phyloP scores from a whole-genome alignment of 2,329 filamentous ascomycete genomes.

The Penicillium vulpinum region DNA sequence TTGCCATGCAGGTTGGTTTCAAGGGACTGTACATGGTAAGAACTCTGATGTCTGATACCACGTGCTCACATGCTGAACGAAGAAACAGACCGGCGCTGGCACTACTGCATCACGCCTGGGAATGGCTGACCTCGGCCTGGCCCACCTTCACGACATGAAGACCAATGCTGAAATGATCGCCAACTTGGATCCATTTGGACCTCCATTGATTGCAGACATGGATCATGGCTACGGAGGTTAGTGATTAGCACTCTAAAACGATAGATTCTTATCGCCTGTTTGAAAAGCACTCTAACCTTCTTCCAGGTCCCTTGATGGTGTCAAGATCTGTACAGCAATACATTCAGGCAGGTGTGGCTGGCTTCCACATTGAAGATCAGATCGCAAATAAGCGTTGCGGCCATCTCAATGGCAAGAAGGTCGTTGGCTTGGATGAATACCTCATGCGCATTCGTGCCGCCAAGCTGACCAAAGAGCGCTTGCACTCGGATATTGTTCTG shows the following conservation, averaged over 20 bases:
- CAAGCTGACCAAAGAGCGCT: slow-evolving; percentile 34
- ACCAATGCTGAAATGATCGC: slow-evolving; percentile 66
- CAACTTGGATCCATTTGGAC: slow-evolving; percentile 52
- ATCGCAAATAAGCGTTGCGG: slow-evolving; percentile 47
- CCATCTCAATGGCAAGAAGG: slow-evolving; percentile 42
- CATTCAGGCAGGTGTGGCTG: slow-evolving; percentile 55
- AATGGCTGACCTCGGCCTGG: slow-evolving; percentile 63
- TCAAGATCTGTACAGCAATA: slow-evolving; percentile 52
- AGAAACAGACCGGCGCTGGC: slow-evolving; percentile 59
- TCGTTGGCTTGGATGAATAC: slow-evolving; percentile 39
- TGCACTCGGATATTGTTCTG: slow-evolving; percentile 44
- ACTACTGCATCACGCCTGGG: slow-evolving; percentile 62
- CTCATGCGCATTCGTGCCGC: slow-evolving; percentile 40
- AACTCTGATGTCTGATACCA: not conserved
- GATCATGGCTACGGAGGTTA: slow-evolving; percentile 55
- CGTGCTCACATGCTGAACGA: not conserved
- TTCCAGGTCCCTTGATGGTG: slow-evolving; percentile 45
- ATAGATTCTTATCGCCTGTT: not conserved
- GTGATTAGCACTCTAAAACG: not conserved
- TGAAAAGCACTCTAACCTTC: slow-evolving; percentile 27
- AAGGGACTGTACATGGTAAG: slow-evolving; percentile 67
- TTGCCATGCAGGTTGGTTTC: slow-evolving; percentile 64
- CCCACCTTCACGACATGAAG: slow-evolving; percentile 63
- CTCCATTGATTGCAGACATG: slow-evolving; percentile 61
- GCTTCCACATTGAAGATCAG: slow-evolving; percentile 60